phyloP scores from a whole-genome alignment of 805 yeast genomes.

The Sugiyamaella marilandica region DNA sequence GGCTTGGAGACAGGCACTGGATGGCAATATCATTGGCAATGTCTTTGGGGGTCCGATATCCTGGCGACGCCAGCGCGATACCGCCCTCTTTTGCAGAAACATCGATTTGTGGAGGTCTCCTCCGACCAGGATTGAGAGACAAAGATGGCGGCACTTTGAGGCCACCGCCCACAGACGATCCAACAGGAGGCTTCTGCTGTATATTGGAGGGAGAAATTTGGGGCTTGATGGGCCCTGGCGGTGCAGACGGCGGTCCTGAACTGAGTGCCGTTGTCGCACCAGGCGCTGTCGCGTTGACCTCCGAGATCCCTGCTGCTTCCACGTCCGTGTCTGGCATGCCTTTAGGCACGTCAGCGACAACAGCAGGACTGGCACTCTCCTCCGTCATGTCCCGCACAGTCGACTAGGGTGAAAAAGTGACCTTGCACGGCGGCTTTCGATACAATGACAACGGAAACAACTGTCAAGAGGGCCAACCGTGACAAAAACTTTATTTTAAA shows the following conservation, averaged over 20 bases:
- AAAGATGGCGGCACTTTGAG: not conserved
- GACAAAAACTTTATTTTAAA: not conserved
- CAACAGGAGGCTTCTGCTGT: not conserved
- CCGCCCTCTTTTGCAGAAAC: not conserved
- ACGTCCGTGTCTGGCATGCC: not conserved
- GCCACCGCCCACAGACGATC: not conserved
- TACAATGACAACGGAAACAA: too few relatives aligned
- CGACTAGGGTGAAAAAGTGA: not conserved
- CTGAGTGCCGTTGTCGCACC: not conserved
- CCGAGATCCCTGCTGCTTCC: not conserved
- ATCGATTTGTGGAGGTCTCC: constrained; percentile 8
- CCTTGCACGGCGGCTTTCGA: not conserved
- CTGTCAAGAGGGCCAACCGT: not conserved
- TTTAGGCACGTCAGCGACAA: not conserved
- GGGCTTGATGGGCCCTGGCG: too few relatives aligned
- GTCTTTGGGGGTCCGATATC: constrained; percentile 24
- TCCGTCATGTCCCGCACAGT: not conserved
- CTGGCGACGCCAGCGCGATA: constrained; percentile 4
- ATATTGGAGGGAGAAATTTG: too few relatives aligned
- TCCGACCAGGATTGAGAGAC: constrained; percentile 2
- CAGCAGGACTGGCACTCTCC: not conserved
- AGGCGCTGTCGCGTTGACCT: not conserved
- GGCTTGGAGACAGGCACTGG: constrained; percentile 30
- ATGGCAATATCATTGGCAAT: constrained; percentile 30
- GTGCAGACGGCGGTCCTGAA: not conserved